These are phyloP conservation scores for Malus hybrid DNA, from an alignment of 331 rosid species.

Conservation along the genomic window DNA sequence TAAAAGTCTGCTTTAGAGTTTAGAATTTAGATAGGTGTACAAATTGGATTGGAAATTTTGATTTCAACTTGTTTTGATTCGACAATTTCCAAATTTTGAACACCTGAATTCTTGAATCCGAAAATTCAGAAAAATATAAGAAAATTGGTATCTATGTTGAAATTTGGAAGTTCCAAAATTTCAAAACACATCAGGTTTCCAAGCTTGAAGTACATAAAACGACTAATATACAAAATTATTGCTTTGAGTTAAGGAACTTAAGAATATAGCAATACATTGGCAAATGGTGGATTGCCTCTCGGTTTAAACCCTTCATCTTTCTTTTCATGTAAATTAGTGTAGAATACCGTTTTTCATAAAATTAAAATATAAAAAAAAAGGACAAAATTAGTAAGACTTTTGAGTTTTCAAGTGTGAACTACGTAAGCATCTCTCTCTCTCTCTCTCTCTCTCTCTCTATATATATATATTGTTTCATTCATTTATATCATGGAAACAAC, in stretches of 20 bases:
- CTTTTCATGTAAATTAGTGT: too few species aligned
- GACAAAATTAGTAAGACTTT: not conserved
- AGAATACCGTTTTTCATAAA: too few species aligned
- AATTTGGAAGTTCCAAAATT: not conserved
- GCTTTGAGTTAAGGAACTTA: not conserved
- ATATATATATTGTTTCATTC: not conserved
- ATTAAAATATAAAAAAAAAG: too few species aligned
- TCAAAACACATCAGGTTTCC: not conserved
- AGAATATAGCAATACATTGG: not conserved
- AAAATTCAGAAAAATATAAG: too few species aligned
- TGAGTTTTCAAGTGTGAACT: not conserved
- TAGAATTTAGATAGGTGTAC: not conserved
- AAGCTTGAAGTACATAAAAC: not conserved
- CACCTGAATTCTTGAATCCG: not conserved
- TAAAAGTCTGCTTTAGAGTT: not conserved
- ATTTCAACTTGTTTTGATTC: not conserved
- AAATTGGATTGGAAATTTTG: not conserved
- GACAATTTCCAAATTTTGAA: not conserved
- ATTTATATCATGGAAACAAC: not conserved
- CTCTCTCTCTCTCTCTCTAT: too few species aligned
- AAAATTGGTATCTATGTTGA: not conserved
- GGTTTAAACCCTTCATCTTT: too few species aligned
- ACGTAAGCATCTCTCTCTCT: not conserved
- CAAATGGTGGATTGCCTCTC: not conserved
- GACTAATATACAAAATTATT: not conserved